Evolutionary conservation across 352 stramenopile genomes (phyloP).

Genomic region (Pythium dissimile): DNA sequence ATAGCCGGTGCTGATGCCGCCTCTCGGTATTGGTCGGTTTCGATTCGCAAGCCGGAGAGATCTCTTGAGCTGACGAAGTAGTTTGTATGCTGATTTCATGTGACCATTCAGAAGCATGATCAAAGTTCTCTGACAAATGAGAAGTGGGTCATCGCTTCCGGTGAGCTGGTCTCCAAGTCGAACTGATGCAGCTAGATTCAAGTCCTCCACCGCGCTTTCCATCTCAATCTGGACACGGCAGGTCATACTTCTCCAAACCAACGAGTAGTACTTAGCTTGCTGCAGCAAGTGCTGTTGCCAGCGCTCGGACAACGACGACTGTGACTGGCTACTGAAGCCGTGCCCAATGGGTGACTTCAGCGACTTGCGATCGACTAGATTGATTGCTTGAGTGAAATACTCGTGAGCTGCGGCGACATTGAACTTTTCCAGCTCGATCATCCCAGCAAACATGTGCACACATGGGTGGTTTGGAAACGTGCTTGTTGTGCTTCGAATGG

Average conservation of each 20-base stretch:
- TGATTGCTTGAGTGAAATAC: constrained; percentile 42
- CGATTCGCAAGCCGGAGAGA: constrained; percentile 12
- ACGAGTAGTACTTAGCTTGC: constrained; percentile 46
- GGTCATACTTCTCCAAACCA: constrained; percentile 46
- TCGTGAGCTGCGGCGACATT: constrained; percentile 32
- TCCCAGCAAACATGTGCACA: constrained; percentile 45
- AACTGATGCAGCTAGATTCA: constrained; percentile 41
- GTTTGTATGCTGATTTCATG: constrained; percentile 45
- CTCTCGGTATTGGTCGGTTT: neutral
- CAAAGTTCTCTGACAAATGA: constrained; percentile 40
- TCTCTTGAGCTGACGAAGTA: constrained; percentile 35
- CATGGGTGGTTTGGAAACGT: constrained; percentile 29
- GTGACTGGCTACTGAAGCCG: neutral
- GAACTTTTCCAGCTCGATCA: constrained; percentile 48
- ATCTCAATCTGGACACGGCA: constrained; percentile 46
- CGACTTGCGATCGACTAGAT: constrained; percentile 16
- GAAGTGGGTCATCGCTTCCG: constrained; percentile 26
- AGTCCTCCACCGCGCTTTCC: constrained; percentile 43
- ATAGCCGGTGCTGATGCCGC: neutral
- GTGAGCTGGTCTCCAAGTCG: constrained; percentile 17
- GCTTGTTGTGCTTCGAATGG: constrained; percentile 20
- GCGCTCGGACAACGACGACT: constrained; percentile 20
- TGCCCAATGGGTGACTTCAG: no score
- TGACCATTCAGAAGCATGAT: constrained; percentile 59
- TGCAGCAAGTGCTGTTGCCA: constrained; percentile 38